These are phyloP conservation scores for Zelopaecilomyces penicillatus DNA, from an alignment of 2,329 filamentous ascomycete genomes.

Conservation along the genomic window DNA sequence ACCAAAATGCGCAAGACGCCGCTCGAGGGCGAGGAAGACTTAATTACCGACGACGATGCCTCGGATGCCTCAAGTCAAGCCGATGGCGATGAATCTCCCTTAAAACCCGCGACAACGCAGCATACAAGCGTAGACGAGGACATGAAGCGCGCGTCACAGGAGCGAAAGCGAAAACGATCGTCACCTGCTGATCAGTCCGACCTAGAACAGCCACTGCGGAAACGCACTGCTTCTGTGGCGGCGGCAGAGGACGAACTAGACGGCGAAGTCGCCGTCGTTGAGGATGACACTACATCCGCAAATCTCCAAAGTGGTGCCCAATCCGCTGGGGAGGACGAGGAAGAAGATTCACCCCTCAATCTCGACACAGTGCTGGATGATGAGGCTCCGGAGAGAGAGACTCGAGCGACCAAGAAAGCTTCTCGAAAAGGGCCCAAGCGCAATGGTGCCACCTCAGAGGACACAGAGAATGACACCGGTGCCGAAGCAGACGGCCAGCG, in stretches of 20 bases:
- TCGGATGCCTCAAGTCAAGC: constrained; percentile 31
- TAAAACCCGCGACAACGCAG: constrained; percentile 22
- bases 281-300: constrained; percentile 28
- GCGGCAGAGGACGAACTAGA: constrained; percentile 29
- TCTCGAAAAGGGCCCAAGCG: constrained; percentile 33
- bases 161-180: constrained; percentile 45
- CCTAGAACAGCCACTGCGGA: constrained; percentile 42
- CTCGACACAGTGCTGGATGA: constrained; percentile 21
- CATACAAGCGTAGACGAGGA: constrained; percentile 22
- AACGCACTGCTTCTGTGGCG: constrained; percentile 43
- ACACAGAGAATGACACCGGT: constrained; percentile 21
- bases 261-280: constrained; percentile 22
- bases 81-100: constrained; percentile 27
- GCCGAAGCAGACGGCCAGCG: constrained; percentile 24
- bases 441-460: constrained; percentile 21
- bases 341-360: constrained; percentile 19
- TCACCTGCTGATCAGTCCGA: constrained; percentile 36
- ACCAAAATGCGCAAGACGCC: constrained; percentile 61
- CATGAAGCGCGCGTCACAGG: constrained; percentile 23
- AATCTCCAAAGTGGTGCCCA: constrained; percentile 30
- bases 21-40: constrained; percentile 26
- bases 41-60: constrained; percentile 15
- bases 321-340: constrained; percentile 40
- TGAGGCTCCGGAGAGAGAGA: constrained; percentile 22
- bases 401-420: constrained; percentile 29